Base-by-base conservation (phyloP, 768 basidiomycete species). In the Hericium erinaceus region DNA sequence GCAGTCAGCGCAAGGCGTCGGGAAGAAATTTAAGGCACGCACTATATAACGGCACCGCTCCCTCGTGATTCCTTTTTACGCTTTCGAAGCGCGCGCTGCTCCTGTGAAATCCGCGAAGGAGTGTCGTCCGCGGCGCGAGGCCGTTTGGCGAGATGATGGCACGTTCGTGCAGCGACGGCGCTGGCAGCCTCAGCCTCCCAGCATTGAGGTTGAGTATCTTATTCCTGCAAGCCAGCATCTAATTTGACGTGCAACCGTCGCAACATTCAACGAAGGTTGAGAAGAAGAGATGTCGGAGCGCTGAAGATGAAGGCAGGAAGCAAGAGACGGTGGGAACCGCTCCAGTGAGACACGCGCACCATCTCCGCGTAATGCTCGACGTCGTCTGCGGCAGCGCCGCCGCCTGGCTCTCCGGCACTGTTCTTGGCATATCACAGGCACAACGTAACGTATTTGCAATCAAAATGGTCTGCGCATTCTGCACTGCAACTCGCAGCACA, bases 1-100 rank as follows among this genome's bases (percentile, higher is more conserved):
- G 60, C 59, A 58, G 28, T 33, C 13, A 37, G n/a, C 15, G 39
- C 26, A 44, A 3, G 52, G 4, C 28, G 24, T n/a, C 4, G 28
- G 26, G 50, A 57, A 67, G 28, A 52, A 20, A 51, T 38, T 13
- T 24, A 57, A 15, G 39, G 28, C 33, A 74, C 80, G 58, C 59
- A 80, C 83, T 77, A 67, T 83, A 83, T 41, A 84, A 68, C 2
- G 82, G 80, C 48, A 77, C 58, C 6, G 37, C 6, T 4, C 22
- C n/a, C 41, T 20, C 37, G 57, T 53, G 56, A 40, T 57, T 52
- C 12, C 9, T 33, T 33, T 52, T 57, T 28, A 52, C 56, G 39
- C 39, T 52, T 38, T 52, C 39, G 54, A 55, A 55, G 26, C 54
- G 54, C 33, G 39, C 28, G 13, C 24, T 41, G 39, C 40, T 55